A percentile compares a stretch with the other conserved stretches of the same genome.
These are phyloP conservation scores for Waitea zeae DNA, from an alignment of 1,284 basidiomycete species.

Conservation along the genomic window DNA sequence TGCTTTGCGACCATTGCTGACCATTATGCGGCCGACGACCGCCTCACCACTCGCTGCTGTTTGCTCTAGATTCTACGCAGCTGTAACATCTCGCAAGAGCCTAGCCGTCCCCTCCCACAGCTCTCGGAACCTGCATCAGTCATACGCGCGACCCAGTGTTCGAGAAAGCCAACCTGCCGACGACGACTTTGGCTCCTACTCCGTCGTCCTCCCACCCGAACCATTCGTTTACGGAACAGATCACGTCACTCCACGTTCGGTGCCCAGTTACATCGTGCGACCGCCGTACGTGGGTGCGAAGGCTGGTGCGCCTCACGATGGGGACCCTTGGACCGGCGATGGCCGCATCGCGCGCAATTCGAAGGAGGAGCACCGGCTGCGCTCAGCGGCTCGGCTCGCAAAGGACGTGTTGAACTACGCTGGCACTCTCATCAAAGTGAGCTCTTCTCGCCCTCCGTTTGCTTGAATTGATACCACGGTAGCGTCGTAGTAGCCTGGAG, in stretches of 20 bases:
- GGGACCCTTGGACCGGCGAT: constrained; percentile 13
- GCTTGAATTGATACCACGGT: background rate
- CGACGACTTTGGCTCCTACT: background rate
- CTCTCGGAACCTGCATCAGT: too few species aligned
- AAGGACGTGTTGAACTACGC: constrained; percentile 41
- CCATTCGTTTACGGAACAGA: background rate
- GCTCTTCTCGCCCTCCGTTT: constrained; percentile 7
- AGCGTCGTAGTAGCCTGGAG: constrained; percentile 44
- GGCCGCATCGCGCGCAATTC: constrained; percentile 36
- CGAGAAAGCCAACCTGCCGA: too few species aligned
- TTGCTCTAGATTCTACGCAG: too few species aligned
- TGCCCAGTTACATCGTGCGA: background rate
- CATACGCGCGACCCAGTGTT: too few species aligned
- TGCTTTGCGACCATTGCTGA: too few species aligned
- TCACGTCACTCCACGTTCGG: background rate
- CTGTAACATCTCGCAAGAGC: too few species aligned
- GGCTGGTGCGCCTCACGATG: background rate
- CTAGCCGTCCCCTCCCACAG: too few species aligned
- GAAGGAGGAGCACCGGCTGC: constrained; percentile 35
- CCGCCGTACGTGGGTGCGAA: background rate
- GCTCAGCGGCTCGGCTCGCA: constrained; percentile 44
- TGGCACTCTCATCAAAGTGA: constrained; percentile 36
- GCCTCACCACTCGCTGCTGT: too few species aligned
- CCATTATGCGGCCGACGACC: too few species aligned
- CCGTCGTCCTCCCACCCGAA: background rate